A percentile compares a stretch with the other conserved stretches of the same genome.
Evolutionary conservation across 305 asterid species (phyloP).

Genomic region (Fraxinus platypoda): DNA sequence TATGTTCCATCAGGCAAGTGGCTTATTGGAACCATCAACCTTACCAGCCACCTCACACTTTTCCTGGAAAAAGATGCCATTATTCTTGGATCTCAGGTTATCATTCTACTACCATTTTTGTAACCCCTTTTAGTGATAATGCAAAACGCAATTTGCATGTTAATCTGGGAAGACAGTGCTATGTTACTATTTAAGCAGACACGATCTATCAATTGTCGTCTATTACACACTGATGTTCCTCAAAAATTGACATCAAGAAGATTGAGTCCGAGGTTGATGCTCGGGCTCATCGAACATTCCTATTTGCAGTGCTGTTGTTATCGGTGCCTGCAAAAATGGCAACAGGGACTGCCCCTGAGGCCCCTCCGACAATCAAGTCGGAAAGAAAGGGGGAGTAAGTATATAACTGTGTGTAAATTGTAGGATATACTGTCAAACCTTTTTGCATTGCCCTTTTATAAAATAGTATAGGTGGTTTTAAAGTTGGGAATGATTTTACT

Average conservation of each 20-base stretch:
- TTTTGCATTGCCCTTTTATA: not conserved
- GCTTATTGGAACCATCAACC: constrained; percentile 87
- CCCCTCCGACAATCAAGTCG: not conserved
- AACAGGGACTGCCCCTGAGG: not conserved
- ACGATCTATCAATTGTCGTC: not conserved
- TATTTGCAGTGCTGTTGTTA: not conserved
- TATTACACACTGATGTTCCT: not conserved
- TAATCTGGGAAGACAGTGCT: not conserved
- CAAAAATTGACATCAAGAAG: not conserved
- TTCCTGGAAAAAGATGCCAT: constrained; percentile 83
- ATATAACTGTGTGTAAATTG: not conserved
- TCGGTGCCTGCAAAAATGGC: not conserved
- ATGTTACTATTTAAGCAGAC: not conserved
- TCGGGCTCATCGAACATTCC: not conserved
- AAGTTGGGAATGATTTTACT: not conserved
- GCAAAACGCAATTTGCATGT: not conserved
- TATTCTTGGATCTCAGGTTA: constrained; percentile 92
- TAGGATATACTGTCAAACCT: not conserved
- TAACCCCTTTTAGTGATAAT: not conserved
- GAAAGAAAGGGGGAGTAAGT: not conserved
- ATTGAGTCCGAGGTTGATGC: not conserved
- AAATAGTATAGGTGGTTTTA: not conserved
- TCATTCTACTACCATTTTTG: not conserved
- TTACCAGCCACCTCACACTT: constrained; percentile 95
- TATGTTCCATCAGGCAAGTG: constrained; percentile 90